Evolutionary conservation across 352 stramenopile genomes (phyloP).

Genomic region (Phytophthora citrophthora): DNA sequence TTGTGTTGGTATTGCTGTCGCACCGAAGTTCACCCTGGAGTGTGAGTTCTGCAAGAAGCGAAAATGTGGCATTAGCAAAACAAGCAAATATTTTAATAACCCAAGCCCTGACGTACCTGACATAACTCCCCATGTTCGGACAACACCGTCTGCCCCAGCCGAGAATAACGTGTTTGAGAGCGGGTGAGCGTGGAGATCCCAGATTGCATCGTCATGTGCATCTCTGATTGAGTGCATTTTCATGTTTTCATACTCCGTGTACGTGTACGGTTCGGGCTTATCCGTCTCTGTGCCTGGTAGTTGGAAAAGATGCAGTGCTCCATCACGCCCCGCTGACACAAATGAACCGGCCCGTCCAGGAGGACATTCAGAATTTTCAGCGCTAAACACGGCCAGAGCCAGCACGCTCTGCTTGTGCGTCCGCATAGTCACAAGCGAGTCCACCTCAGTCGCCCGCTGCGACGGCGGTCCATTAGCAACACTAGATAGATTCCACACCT

Average conservation of each 20-base stretch:
- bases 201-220: conserved; percentile 85
- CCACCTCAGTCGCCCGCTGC: conserved; percentile 75
- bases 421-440: conserved; percentile 79
- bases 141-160: conserved; percentile 75
- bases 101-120: conserved; percentile 49
- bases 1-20: conserved; percentile 56
- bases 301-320: conserved; percentile 71
- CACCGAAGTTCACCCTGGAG: conserved; percentile 81
- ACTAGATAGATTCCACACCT: conserved; percentile 82
- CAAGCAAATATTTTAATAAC: neutral
- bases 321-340: conserved; percentile 78
- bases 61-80: conserved; percentile 8
- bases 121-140: conserved; percentile 78
- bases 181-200: conserved; percentile 82
- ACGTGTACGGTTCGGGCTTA: conserved; percentile 71
- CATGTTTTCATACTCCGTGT: conserved; percentile 76
- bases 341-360: conserved; percentile 66
- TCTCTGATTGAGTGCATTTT: conserved; percentile 73
- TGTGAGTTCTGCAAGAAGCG: conserved; percentile 54
- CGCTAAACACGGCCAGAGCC: conserved; percentile 70
- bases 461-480: conserved; percentile 66
- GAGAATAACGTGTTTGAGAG: conserved; percentile 87
- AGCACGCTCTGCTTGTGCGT: conserved; percentile 81
- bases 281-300: conserved; percentile 64
- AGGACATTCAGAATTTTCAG: conserved; percentile 72